A percentile compares a stretch with the other conserved stretches of the same genome.
These are phyloP conservation scores for Coniferiporia weirii DNA, from an alignment of 1,284 basidiomycete species.

Conservation along the genomic window DNA sequence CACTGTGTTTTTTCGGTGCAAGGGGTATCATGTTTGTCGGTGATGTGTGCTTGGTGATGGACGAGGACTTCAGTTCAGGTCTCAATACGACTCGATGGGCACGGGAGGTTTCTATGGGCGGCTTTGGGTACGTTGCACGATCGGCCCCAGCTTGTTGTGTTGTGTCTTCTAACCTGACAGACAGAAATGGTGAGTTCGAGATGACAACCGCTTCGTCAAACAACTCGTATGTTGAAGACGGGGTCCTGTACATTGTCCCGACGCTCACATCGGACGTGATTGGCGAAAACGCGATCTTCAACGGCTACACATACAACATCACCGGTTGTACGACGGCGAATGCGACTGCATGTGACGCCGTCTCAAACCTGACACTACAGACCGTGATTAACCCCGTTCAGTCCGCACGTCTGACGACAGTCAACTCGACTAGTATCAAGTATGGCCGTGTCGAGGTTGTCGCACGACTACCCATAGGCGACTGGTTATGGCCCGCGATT, in stretches of 20 bases:
- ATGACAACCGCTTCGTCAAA: constrained; percentile 78
- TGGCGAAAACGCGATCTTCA: constrained; percentile 49
- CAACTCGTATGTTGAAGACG: constrained; percentile 77
- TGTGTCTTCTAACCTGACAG: neutral
- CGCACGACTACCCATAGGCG: constrained; percentile 73
- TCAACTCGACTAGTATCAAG: constrained; percentile 63
- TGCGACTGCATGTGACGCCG: constrained; percentile 52
- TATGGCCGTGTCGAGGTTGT: constrained; percentile 81
- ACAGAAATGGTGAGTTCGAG: constrained; percentile 79
- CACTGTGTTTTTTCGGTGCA: constrained; percentile 54
- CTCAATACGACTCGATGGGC: constrained; percentile 69
- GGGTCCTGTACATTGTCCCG: constrained; percentile 76
- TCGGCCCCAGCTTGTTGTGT: constrained; percentile 7
- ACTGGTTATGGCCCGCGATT: constrained; percentile 75
- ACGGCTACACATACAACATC: constrained; percentile 77
- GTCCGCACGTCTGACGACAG: constrained; percentile 73
- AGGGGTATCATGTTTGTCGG: constrained; percentile 46
- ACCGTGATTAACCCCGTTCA: constrained; percentile 76
- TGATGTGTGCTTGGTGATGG: constrained; percentile 66
- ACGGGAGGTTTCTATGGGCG: constrained; percentile 76
- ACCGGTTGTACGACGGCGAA: constrained; percentile 68
- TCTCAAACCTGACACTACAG: constrained; percentile 50
- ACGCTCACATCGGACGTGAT: constrained; percentile 77
- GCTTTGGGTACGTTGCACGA: constrained; percentile 62
- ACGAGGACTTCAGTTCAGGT: constrained; percentile 67